Evolutionary conservation across 768 basidiomycete species (phyloP).

Genomic region (Tulasnella sp.): DNA sequence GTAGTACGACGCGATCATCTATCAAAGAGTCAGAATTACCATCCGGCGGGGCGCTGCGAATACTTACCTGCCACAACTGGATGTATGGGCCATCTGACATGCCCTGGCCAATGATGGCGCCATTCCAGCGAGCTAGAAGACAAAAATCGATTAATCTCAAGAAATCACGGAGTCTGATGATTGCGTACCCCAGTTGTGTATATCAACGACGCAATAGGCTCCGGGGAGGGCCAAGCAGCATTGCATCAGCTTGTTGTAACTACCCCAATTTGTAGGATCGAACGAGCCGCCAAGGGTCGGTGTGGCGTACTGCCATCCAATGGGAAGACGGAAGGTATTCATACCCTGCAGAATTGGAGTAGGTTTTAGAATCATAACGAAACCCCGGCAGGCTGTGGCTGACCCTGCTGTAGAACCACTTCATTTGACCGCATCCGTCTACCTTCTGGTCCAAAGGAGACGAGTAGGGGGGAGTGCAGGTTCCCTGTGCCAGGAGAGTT

Average conservation of each 20-base stretch:
- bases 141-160: background rate
- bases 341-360: constrained; percentile 35
- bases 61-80: no score
- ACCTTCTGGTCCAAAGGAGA: background rate
- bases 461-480: background rate
- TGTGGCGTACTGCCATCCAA: constrained; percentile 50
- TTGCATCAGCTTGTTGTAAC: constrained; percentile 53
- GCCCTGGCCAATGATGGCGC: constrained; percentile 15
- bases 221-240: constrained; percentile 49
- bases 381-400: background rate
- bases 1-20: constrained; percentile 5
- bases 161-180: no score
- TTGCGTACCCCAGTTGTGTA: constrained; percentile 28
- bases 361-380: background rate
- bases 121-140: constrained; percentile 10
- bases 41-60: no score
- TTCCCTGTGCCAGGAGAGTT: background rate
- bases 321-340: constrained; percentile 57
- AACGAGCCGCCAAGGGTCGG: constrained; percentile 41
- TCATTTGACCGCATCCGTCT: background rate
- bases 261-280: constrained; percentile 43
- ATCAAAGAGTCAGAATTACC: no score
- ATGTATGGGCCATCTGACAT: background rate
- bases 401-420: background rate
- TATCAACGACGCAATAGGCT: constrained; percentile 53